Evolutionary conservation across 108 stramenopile genomes (phyloP), one percentile per base, ranked within the genome.

Genomic region (Fistulifera pelliculosa): DNA sequence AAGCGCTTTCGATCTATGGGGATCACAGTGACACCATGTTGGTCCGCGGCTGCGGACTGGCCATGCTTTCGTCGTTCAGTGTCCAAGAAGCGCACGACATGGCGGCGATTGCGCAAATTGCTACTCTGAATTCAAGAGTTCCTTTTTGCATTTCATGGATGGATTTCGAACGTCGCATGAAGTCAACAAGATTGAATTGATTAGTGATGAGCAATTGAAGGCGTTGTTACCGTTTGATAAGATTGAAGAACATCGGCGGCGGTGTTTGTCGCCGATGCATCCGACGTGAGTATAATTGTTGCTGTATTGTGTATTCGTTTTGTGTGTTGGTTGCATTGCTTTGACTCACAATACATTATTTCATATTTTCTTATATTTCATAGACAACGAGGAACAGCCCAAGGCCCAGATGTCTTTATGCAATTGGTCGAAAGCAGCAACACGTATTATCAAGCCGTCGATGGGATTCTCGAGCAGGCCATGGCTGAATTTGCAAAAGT

Each of bases 41-140:
- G 14, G 70, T 68, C 19, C 45, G 79, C 42, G 75, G 71, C 11
- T 76, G 74, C 21, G 79, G 79, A 17, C 61, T 75, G 41, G 71
- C 74, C 41, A 75, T 80, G 62, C 51, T 80, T 24, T 70, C 69
- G 7, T 73, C 75, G 42, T 80, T 73, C 48, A 70, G 52, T 22
- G 79, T 80, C 26, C 79, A 80, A 38, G 79, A 80, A 54, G 79
- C 79, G 7, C 75, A 80, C 50, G 79, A 80, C 56, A 80, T 80
- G 74, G 79, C 79, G 18, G 66, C 71, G 0, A 51, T 80, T 11
- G 66, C 62, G 11, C 79, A 80, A 54, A 40, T 80, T 2, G 58
- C 72, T 13, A 80, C 79, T 14, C 50, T 80, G 55, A 76, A 76
- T 26, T 73, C 71, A 22, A 43, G 75, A n/a, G 71, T 80, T 5